Evolutionary conservation across 225 moss, liverwort and hornwort species (phyloP), one percentile per base, ranked within the genome.

Genomic region (Bryoerythrophyllum caledonicum): DNA sequence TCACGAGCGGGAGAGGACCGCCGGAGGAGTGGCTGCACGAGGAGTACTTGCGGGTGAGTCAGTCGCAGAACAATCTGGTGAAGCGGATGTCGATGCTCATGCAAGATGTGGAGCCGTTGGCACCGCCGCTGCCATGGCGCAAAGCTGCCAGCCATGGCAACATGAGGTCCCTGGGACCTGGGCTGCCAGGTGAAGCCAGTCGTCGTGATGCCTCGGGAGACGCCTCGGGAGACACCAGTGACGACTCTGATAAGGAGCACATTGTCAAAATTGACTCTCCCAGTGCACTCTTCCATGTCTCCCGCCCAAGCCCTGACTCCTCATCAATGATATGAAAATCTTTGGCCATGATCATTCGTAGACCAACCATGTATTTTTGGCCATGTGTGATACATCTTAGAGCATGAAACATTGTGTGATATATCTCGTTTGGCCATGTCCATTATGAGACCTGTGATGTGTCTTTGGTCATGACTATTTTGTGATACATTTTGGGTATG

Each of bases 221-320:
- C 44, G 79, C 38, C 64, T 60, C 74, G 20, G 91, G 80, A 17
- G 79, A 90, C 44, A 88, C 88, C 37, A 99, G 97, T 48, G 89
- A 86, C 67, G 94, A 99, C 10, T 91, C 91, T 4, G 94, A 97
- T 69, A 83, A 73, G 70, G 94, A 97, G 38, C 90, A 89, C 59
- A 93, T 97, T 57, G 87, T 95, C 30, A 85, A 88, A 77, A 86
- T 99, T 27, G 89, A 88, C 27, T 95, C 95, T 10, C 97, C 93
- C 10, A 93, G 91, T 61, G 79, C 81, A 20, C 87, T 99, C 19
- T 99, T 97, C 68, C 78, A 44, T 16, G 21, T 60, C 37, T 59
- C 74, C 34, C 77, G 63, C 3, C n/a, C 15, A 56, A 52, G 10
- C 59, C 41, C 4, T 72, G 66, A 74, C 34, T 34, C 34, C 34